These are phyloP conservation scores for Petrea volubilis DNA, from an alignment of 257 asterid genomes.

Conservation along the genomic window DNA sequence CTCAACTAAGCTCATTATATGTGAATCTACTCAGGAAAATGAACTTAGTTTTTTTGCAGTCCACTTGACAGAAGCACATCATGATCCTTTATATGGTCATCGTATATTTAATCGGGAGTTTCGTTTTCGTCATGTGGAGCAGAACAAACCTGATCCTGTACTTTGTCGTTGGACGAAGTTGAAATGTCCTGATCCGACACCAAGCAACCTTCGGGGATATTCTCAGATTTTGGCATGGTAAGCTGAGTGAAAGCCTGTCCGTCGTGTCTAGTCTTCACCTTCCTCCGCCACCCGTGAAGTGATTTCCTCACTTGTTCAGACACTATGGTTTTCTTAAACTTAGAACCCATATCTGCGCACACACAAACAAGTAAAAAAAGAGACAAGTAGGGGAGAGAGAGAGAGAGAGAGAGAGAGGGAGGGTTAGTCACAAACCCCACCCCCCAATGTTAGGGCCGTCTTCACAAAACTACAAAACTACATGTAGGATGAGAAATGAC, in stretches of 20 bases:
- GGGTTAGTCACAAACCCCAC: too few species aligned
- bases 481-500: too few species aligned
- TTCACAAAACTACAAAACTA: too few species aligned
- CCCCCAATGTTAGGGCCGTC: too few species aligned
- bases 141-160: background rate
- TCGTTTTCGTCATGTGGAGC: constrained; percentile 14
- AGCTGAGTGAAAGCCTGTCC: constrained; percentile 18
- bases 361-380: background rate
- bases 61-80: background rate
- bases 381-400: background rate
- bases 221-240: background rate
- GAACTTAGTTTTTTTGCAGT: background rate
- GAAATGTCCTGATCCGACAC: background rate
- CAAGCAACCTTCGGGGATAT: background rate
- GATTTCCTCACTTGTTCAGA: constrained; percentile 79
- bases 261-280: constrained; percentile 53
- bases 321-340: constrained; percentile 75
- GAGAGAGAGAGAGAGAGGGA: background rate
- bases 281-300: constrained; percentile 76
- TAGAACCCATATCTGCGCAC: constrained; percentile 92
- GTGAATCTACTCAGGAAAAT: too few species aligned
- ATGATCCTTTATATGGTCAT: constrained; percentile 6
- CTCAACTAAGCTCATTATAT: too few species aligned
- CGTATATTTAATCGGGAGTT: background rate
- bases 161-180: constrained; percentile 14